Base-by-base conservation (phyloP, 2,329 filamentous ascomycete species). In the Amphichorda felina region DNA sequence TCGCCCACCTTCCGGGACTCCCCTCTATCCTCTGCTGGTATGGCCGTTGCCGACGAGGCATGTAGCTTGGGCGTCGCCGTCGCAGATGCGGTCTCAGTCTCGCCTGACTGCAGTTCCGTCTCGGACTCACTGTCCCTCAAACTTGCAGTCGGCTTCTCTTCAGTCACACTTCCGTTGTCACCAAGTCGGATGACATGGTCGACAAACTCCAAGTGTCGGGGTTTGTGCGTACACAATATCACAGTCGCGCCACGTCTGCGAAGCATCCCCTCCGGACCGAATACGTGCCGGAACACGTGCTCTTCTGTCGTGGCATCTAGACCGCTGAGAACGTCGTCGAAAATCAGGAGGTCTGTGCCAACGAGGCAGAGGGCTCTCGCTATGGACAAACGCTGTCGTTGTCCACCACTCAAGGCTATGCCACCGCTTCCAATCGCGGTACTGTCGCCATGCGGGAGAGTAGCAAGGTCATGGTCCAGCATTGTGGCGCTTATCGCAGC, bases 151-250 rank as follows among this genome's bases (percentile, higher is more conserved):
- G 13, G 26, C 6, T 14, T 28, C 26, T 28, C 26, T n/a, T 33
- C 32, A 11, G 13, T 24, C 16, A 25, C 32, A 18, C 18, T 53
- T 0, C 67, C 66, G 8, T 59, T 54, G 1, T 43, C 25, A 0
- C 56, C 57, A 0, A 74, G 55, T 0, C 60, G 63, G 27, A 72
- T 59, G 7, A 72, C 60, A 24, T 66, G 59, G 30, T 72, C 63
- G 37, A 51, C 61, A 25, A 45, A 42, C 0, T 55, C 50, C 4
- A 63, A 36, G 31, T 53, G 48, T 0, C 47, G 43, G 4, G 56
- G 41, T 0, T 52, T 52, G 29, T 59, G 54, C 1, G 50, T 56
- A 29, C 55, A 50, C 2, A 72, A 47, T 1, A 73, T 37, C 1
- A 61, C 58, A 2, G 65, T 68, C 2, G 50, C 50, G 0, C 53